Evolutionary conservation across 352 stramenopile species (phyloP).

Genomic region (Phytopythium mirpurense): DNA sequence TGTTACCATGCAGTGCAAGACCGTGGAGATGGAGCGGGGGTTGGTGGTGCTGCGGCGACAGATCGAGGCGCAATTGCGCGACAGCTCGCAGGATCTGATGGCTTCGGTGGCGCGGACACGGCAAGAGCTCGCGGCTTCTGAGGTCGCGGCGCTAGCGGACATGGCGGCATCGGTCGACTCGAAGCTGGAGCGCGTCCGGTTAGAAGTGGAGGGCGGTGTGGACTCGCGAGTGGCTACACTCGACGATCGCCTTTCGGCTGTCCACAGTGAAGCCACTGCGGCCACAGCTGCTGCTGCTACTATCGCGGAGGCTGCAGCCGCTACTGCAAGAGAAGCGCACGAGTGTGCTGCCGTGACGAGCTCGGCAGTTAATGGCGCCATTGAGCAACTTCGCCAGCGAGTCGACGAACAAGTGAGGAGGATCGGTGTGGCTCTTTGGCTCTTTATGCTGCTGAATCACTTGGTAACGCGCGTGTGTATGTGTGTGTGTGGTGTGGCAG

Average conservation of each 20-base stretch:
- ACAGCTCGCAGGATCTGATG: constrained; percentile 8
- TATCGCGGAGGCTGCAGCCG: neutral
- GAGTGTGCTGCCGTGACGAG: neutral
- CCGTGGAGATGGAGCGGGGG: constrained; percentile 41
- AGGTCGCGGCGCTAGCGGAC: neutral
- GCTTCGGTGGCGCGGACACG: neutral
- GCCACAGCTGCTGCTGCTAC: neutral
- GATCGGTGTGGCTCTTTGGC: too few species aligned
- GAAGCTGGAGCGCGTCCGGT: neutral
- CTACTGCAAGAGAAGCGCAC: neutral
- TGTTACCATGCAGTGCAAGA: constrained; percentile 32
- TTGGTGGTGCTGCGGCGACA: constrained; percentile 25
- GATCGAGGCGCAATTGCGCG: constrained; percentile 20
- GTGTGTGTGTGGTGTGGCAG: too few species aligned
- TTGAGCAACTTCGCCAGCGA: neutral
- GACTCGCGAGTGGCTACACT: neutral
- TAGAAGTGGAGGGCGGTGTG: neutral
- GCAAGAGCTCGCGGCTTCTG: neutral
- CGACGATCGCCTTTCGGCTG: neutral
- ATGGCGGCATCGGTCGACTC: neutral
- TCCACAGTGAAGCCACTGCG: neutral
- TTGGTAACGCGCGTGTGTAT: too few species aligned
- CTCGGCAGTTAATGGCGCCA: neutral
- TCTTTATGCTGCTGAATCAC: neutral
- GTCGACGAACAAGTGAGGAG: neutral